phyloP scores from a whole-genome alignment of 2,329 filamentous ascomycete species.

The Aspergillus persii region DNA sequence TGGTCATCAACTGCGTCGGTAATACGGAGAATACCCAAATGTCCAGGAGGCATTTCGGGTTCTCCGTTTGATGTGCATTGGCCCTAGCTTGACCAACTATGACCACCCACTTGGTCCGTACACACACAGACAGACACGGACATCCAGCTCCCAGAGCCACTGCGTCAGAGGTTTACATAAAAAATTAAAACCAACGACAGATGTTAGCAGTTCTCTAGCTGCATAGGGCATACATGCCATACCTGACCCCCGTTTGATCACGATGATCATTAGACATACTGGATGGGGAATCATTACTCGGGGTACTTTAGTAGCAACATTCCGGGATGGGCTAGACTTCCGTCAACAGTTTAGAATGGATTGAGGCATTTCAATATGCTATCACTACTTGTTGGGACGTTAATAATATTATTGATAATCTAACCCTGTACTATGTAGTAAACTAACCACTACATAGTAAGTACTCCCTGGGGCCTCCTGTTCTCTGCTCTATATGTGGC shows the following conservation, averaged over 20 bases:
- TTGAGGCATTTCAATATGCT: too few species aligned
- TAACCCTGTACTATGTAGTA: background rate
- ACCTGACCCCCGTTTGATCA: background rate
- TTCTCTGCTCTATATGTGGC: background rate
- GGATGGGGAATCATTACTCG: background rate
- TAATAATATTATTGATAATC: background rate
- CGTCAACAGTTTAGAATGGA: background rate
- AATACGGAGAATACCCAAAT: background rate
- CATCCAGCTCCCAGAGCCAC: background rate
- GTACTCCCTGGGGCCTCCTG: background rate
- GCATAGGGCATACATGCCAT: slow-evolving; percentile 6
- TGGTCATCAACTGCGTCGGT: background rate
- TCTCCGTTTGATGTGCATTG: background rate
- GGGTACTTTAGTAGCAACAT: background rate
- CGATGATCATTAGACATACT: background rate
- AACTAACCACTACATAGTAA: background rate
- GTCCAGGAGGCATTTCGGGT: background rate
- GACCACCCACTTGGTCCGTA: background rate
- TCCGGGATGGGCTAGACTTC: background rate
- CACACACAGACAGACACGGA: background rate
- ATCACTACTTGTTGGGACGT: too few species aligned
- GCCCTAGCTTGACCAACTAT: background rate
- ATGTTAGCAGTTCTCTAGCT: slow-evolving; percentile 14
- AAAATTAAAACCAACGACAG: background rate
- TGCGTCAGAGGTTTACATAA: background rate